A percentile compares a stretch with the other conserved stretches of the same genome.
phyloP scores from a whole-genome alignment of 2,329 filamentous ascomycete species.

The Aurifilum marmelostoma region DNA sequence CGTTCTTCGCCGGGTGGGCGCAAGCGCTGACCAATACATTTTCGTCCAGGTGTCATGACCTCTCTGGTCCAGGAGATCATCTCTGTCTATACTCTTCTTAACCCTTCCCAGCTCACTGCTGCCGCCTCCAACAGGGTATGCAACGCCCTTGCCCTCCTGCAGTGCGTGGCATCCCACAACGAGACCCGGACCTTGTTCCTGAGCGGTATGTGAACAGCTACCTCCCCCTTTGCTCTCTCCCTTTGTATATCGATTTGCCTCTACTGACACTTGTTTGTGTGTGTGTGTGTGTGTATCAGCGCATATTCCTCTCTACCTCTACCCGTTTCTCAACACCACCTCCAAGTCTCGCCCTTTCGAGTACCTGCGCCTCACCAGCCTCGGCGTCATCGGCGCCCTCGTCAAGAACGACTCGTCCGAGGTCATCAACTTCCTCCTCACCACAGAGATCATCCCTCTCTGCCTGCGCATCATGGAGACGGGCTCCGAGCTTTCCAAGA shows the following conservation, averaged over 20 bases:
- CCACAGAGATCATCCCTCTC: constrained; percentile 96
- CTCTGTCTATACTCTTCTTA: constrained; percentile 94
- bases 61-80: constrained; percentile 98
- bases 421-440: constrained; percentile 98
- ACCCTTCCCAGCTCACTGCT: constrained; percentile 94
- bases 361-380: constrained; percentile 91
- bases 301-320: constrained; percentile 95
- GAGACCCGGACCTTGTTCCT: constrained; percentile 93
- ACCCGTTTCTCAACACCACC: constrained; percentile 97
- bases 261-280: neutral
- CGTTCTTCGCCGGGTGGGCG: neutral
- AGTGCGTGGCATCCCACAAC: constrained; percentile 97
- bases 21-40: neutral
- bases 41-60: constrained; percentile 84
- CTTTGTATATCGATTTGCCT: neutral
- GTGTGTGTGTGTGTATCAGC: constrained; percentile 55
- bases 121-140: constrained; percentile 97
- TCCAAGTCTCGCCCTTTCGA: constrained; percentile 98
- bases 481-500: constrained; percentile 96
- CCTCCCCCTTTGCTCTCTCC: neutral
- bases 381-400: constrained; percentile 93
- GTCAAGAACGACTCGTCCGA: constrained; percentile 99
- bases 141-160: constrained; percentile 91
- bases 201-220: constrained; percentile 65
- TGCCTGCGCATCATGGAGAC: constrained; percentile 99